Conservation (phyloP, 768 basidiomycete genomes). For the Lyophyllum semitale region DNA sequence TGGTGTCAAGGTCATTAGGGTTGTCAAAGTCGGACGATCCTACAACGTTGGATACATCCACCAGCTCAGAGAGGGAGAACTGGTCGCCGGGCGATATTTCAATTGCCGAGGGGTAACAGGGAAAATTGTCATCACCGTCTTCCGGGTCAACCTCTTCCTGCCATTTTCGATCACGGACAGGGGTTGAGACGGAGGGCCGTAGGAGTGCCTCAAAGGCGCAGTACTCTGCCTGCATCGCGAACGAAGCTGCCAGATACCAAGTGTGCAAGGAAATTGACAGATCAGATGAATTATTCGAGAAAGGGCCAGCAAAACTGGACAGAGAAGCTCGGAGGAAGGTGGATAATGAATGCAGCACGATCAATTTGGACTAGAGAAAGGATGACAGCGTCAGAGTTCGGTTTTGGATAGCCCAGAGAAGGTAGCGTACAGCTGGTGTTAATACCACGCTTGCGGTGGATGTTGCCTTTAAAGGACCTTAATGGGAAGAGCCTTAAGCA, state of each 20-base stretch:
- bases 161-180: constrained; percentile 29
- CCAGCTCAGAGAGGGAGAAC: constrained; percentile 9
- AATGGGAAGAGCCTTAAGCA: not conserved
- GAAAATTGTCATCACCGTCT: constrained; percentile 36
- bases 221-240: constrained; percentile 53
- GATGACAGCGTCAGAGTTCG: constrained; percentile 6
- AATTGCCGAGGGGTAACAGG: constrained; percentile 17
- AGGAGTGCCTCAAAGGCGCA: constrained; percentile 53
- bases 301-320: constrained; percentile 22
- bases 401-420: not conserved
- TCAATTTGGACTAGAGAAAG: constrained; percentile 67
- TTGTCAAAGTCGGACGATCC: constrained; percentile 3
- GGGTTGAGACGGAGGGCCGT: constrained; percentile 20
- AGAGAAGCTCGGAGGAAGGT: constrained; percentile 60
- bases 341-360: constrained; percentile 72
- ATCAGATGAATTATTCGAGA: constrained; percentile 4
- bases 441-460: constrained; percentile 68
- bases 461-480: constrained; percentile 48
- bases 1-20: constrained; percentile 1
- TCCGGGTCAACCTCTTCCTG: constrained; percentile 34
- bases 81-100: not conserved
- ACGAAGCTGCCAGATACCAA: constrained; percentile 70
- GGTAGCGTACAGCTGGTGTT: constrained; percentile 55
- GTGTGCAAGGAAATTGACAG: constrained; percentile 34
- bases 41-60: constrained; percentile 7